Evolutionary conservation across 2,329 filamentous ascomycete genomes (phyloP).

Genomic region (Fonsecaea monophora): DNA sequence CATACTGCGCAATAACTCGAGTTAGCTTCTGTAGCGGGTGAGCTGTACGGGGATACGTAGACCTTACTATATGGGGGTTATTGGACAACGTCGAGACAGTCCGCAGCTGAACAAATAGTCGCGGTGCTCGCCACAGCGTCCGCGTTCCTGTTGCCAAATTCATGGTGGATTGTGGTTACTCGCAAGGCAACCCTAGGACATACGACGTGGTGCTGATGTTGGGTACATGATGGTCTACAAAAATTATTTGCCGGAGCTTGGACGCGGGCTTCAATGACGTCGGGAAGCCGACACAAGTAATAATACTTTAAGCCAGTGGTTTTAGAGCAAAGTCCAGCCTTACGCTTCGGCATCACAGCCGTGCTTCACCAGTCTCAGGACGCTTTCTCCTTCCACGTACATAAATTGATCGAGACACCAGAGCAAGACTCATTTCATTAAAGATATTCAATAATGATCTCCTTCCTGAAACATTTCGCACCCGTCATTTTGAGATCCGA

Average conservation of each 20-base stretch:
- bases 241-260: background rate
- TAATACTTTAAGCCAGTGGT: background rate
- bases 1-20: slow-evolving; percentile 32
- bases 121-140: slow-evolving; percentile 19
- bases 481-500: background rate
- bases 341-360: background rate
- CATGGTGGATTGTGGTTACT: slow-evolving; percentile 9
- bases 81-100: slow-evolving; percentile 33
- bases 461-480: background rate
- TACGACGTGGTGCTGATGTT: background rate
- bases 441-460: background rate
- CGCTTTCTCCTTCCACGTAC: background rate
- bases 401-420: background rate
- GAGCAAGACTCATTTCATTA: background rate
- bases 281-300: background rate
- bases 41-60: background rate
- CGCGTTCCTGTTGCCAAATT: slow-evolving; percentile 8
- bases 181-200: background rate
- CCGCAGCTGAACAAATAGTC: slow-evolving; percentile 22
- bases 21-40: background rate
- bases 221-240: background rate
- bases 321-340: background rate
- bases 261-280: slow-evolving; percentile 4
- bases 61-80: slow-evolving; percentile 36
- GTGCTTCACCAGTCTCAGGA: background rate